A percentile compares a stretch with the other conserved stretches of the same genome.
Conservation (phyloP, 2,329 filamentous ascomycete species). For the Rutstroemia sp. region DNA sequence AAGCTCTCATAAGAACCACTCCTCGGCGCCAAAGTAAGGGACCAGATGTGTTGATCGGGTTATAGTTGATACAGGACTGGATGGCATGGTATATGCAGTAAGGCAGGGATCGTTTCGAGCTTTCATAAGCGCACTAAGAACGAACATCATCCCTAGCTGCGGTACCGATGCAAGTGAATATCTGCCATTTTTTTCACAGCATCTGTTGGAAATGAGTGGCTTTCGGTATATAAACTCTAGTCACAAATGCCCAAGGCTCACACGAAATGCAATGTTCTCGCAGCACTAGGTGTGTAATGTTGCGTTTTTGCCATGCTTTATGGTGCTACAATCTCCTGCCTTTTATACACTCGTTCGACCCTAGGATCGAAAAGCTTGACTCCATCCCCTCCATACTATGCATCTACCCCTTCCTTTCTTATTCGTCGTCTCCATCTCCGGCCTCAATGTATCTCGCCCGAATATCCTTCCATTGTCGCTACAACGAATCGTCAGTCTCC, state of each 20-base stretch:
- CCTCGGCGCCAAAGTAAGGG: background rate
- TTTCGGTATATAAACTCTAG: no score
- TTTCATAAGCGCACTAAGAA: background rate
- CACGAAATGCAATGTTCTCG: background rate
- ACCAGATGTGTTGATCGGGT: background rate
- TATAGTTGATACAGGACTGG: background rate
- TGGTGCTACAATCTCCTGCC: conserved; percentile 18
- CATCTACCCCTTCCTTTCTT: conserved; percentile 4
- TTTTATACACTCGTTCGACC: conserved; percentile 25
- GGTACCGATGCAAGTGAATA: no score
- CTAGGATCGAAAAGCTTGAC: conserved; percentile 3
- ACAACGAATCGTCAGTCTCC: conserved; percentile 29
- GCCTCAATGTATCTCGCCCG: conserved; percentile 76
- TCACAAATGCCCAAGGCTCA: no score
- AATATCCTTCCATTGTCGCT: conserved; percentile 99
- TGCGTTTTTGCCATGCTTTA: conserved; percentile 8
- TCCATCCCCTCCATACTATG: background rate
- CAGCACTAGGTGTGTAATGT: background rate
- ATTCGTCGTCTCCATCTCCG: conserved; percentile 53
- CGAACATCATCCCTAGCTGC: no score
- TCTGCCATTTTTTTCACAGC: no score
- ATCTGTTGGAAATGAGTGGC: no score
- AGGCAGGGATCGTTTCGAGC: conserved; percentile 1
- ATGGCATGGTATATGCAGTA: background rate
- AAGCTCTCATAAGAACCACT: background rate